Evolutionary conservation across 257 asterid species (phyloP), one percentile per base, ranked within the genome.

Genomic region (Knoxia roxburghii): DNA sequence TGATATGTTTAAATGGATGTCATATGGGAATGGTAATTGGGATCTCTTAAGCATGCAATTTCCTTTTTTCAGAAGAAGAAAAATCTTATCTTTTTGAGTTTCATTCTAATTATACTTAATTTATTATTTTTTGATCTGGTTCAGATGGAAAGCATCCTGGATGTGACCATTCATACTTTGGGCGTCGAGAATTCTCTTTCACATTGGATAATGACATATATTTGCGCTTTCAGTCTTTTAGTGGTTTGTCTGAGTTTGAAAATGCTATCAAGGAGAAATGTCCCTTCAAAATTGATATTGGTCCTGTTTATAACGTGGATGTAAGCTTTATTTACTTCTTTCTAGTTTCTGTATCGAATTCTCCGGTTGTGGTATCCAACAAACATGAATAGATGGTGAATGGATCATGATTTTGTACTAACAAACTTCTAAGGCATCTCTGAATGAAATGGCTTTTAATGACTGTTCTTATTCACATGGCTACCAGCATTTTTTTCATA

Each of bases 61-160:
- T 26, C 54, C 55, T 20, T 15, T 18, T 15, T 32, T 58, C 14
- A 5, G 1, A 32, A 32, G 9, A 27, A 17, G 24, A 46, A 18
- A 17, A 3, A 17, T 46, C 17, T 18, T 27, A n/a, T 13, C 5
- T 50, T 60, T 9, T 37, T 37, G 41, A 9, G 9, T 3, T 37
- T 9, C 41, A n/a, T n/a, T n/a, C n/a, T n/a, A n/a, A n/a, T n/a
- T n/a, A n/a, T n/a, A n/a, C n/a, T n/a, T n/a, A n/a, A n/a, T n/a
- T n/a, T n/a, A n/a, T 37, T 4, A 3, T 37, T 37, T 37, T 59
- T 67, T 72, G 49, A n/a, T 65, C 40, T 24, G 64, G 59, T 66
- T 27, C 76, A 93, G 97, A 93, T 78, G 96, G 97, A 71, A 93
- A 84, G 72, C 99, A 93, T 78, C 97, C 99, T 39, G 99, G 99